Evolutionary conservation across 495 filamentous ascomycete genomes (phyloP).

Genomic region (Xylaria grammica): DNA sequence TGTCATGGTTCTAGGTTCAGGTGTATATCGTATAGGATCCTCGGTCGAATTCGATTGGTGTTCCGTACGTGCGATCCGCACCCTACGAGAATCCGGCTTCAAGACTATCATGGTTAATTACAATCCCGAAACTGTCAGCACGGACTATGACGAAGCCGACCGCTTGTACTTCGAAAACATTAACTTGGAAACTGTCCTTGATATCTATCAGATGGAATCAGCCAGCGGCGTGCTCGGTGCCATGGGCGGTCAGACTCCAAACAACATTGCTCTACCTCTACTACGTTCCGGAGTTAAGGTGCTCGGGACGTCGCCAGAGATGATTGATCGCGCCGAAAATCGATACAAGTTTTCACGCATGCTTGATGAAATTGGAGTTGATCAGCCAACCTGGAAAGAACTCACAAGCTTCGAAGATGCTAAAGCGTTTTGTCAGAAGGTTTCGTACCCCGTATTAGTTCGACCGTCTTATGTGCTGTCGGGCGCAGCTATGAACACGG

Average conservation of each 20-base stretch:
- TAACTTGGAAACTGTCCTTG: conserved; percentile 89
- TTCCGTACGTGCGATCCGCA: conserved; percentile 94
- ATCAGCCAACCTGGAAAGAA: conserved; percentile 98
- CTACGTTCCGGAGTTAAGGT: conserved; percentile 89
- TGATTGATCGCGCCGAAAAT: conserved; percentile 98
- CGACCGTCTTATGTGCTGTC: conserved; percentile 95
- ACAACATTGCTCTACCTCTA: conserved; percentile 94
- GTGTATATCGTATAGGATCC: conserved; percentile 96
- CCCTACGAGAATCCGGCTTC: conserved; percentile 81
- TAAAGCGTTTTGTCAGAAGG: conserved; percentile 78
- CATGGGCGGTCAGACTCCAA: conserved; percentile 97
- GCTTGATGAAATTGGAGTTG: conserved; percentile 92
- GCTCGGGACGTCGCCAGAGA: conserved; percentile 93
- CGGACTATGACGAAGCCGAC: conserved; percentile 97
- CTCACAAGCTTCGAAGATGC: conserved; percentile 89
- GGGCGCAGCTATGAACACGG: conserved; percentile 97
- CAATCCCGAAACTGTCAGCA: conserved; percentile 93
- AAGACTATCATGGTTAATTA: conserved; percentile 99
- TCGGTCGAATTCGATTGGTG: conserved; percentile 99
- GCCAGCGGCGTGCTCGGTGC: conserved; percentile 93
- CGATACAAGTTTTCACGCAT: conserved; percentile 98
- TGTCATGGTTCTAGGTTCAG: conserved; percentile 94
- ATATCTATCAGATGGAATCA: conserved; percentile 91
- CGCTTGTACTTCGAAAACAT: conserved; percentile 97
- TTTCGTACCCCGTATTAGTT: conserved; percentile 91